Base-by-base conservation (phyloP, 2,329 filamentous ascomycete species). In the Pestalotiopsis sp. region DNA sequence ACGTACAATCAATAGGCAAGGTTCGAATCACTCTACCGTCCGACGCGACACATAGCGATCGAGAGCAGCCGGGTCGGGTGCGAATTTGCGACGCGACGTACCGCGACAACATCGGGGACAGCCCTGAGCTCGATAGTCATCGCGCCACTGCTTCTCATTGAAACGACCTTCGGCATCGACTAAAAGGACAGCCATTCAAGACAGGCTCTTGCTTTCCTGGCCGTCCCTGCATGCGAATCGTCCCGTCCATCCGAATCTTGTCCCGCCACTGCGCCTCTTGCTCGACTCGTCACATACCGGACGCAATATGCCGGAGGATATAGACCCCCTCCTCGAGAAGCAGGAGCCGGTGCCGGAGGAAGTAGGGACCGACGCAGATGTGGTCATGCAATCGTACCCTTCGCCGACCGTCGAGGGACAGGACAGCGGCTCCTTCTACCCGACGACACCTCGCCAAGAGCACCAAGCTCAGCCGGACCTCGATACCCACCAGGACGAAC, bases 371-470 rank as follows among this genome's bases (percentile, higher is more conserved):
- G 68, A 63, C 14, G 36, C 38, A 59, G 73, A 76, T 62, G 67
- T 65, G 67, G 73, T 82, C 52, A 81, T 80, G 70, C 78, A 78
- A 60, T 76, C 81, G 49, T 87, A 86, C 71, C 82, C 85, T 12
- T 85, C 84, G 6, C 82, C 85, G 3, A 79, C 80, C 20, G 80
- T 80, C 9, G 84, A 86, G 66, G 79, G 74, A 2, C 80, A 83
- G 70, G 83, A 85, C 67, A 74, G 78, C 3, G 78, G 79, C 7
- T 77, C 83, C 2, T 85, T 85, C 73, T 85, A 86, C 72, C 78
- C 82, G 69, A 77, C 82, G 4, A 76, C 77, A 17, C 71, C 74
- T 17, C 68, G 65, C 14, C 69, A 71, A 27, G 71, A 74, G 23
- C 66, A 73, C 7, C 72, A 76, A 41, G 74, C 77, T 36, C 73